Evolutionary conservation across 2,329 filamentous ascomycete species (phyloP).

Genomic region (Hypoxylon rubiginosum): DNA sequence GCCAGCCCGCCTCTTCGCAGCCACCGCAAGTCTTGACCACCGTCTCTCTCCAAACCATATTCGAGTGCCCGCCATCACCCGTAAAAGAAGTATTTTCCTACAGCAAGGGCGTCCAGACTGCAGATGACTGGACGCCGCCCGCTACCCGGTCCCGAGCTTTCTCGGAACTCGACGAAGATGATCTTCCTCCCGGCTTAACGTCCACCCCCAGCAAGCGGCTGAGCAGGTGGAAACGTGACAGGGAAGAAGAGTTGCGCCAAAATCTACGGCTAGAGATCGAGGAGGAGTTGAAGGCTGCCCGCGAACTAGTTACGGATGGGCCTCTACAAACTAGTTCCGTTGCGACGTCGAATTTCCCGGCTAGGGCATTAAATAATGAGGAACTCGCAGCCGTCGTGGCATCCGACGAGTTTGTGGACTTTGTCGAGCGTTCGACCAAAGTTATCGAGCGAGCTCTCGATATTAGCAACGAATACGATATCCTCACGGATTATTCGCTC

Average conservation of each 20-base stretch:
- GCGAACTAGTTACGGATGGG: slow-evolving; percentile 69
- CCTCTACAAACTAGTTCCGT: slow-evolving; percentile 60
- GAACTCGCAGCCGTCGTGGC: slow-evolving; percentile 91
- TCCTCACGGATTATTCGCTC: slow-evolving; percentile 92
- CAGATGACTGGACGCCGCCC: slow-evolving; percentile 76
- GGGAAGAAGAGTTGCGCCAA: slow-evolving; percentile 89
- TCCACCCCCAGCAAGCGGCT: slow-evolving; percentile 77
- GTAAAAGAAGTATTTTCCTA: slow-evolving; percentile 92
- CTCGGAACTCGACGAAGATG: slow-evolving; percentile 74
- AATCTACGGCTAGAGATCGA: slow-evolving; percentile 91
- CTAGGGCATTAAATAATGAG: slow-evolving; percentile 82
- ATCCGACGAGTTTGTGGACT: slow-evolving; percentile 93
- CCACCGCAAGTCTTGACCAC: slow-evolving; percentile 80
- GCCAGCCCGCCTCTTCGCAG: slow-evolving; percentile 56
- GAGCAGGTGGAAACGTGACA: slow-evolving; percentile 82
- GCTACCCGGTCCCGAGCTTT: slow-evolving; percentile 66
- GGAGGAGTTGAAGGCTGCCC: slow-evolving; percentile 84
- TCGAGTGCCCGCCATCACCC: slow-evolving; percentile 82
- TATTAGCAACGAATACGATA: slow-evolving; percentile 85
- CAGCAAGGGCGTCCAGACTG: slow-evolving; percentile 95
- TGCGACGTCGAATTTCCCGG: slow-evolving; percentile 74
- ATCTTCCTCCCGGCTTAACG: slow-evolving; percentile 65
- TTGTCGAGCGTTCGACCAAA: slow-evolving; percentile 95
- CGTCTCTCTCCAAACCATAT: slow-evolving; percentile 79
- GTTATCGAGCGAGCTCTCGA: slow-evolving; percentile 96